Conservation (phyloP, 1,139 yeast species). For the Saccharomyces hybrid region DNA sequence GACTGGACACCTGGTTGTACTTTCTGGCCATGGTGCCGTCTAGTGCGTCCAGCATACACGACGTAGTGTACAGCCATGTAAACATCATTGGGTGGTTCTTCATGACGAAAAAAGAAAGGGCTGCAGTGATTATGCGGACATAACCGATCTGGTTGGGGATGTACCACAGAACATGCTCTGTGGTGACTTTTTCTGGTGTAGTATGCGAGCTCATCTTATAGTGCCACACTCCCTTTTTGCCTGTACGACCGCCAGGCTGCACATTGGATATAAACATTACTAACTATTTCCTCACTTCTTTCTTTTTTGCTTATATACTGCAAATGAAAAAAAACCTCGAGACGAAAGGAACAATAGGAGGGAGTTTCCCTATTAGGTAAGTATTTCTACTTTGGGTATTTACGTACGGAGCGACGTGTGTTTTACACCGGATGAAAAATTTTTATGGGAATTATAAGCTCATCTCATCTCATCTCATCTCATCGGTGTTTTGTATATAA, state of each 20-base stretch:
- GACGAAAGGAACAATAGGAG: background rate
- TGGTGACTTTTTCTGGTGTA: constrained; percentile 15
- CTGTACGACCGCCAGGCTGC: background rate
- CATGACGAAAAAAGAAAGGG: constrained; percentile 76
- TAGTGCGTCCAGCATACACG: constrained; percentile 90
- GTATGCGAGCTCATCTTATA: background rate
- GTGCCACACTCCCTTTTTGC: background rate
- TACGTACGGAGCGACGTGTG: background rate
- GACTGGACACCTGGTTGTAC: constrained; percentile 80
- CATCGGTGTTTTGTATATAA: constrained; percentile 2
- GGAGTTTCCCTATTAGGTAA: background rate
- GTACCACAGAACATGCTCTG: constrained; percentile 57
- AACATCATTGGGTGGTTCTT: constrained; percentile 74
- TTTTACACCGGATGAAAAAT: background rate
- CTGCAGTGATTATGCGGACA: constrained; percentile 70
- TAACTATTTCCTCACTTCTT: background rate
- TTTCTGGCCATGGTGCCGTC: constrained; percentile 95
- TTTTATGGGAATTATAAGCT: constrained; percentile 13
- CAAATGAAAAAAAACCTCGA: background rate
- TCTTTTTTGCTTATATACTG: constrained; percentile 1
- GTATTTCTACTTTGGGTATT: background rate
- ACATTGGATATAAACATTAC: background rate
- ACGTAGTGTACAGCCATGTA: constrained; percentile 68
- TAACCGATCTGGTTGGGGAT: constrained; percentile 92
- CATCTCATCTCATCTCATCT: constrained; percentile 20